Conservation (phyloP, 179 eudicot genomes). For the Corrigiola litoralis region DNA sequence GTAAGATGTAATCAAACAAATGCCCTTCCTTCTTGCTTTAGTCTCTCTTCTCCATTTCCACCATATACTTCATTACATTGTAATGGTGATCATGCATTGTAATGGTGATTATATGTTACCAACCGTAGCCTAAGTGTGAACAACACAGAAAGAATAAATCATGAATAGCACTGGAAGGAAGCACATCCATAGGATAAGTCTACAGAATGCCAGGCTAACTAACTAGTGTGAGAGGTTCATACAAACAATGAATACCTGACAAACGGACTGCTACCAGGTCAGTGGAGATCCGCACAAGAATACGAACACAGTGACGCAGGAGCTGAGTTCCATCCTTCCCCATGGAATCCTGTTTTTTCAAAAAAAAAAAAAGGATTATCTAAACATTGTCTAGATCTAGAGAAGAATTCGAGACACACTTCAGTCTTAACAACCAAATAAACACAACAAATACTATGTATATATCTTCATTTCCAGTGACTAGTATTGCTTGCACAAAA, state of each 20-base stretch:
- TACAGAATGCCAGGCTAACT: neutral
- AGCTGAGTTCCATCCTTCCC: slow-evolving; percentile 99
- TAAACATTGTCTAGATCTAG: neutral
- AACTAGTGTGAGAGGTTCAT: neutral
- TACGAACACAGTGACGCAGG: slow-evolving; percentile 93
- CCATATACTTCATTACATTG: too few relatives aligned
- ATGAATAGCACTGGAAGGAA: neutral
- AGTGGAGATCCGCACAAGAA: slow-evolving; percentile 85
- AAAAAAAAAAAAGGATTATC: slow-evolving; percentile 8
- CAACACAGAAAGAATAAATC: too few relatives aligned
- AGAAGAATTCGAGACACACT: neutral
- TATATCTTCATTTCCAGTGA: neutral
- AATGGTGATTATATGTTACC: too few relatives aligned
- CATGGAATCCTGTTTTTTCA: slow-evolving; percentile 76
- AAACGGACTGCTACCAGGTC: slow-evolving; percentile 85
- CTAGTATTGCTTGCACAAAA: neutral
- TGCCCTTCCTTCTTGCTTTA: too few relatives aligned
- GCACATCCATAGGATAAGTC: neutral
- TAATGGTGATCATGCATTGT: too few relatives aligned
- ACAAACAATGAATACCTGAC: slow-evolving; percentile 56
- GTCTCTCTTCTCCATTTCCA: too few relatives aligned
- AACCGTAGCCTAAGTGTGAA: too few relatives aligned
- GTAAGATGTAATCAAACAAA: too few relatives aligned
- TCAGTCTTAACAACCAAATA: too few relatives aligned
- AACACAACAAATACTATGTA: neutral